phyloP scores from a whole-genome alignment of 2,329 filamentous ascomycete genomes.

The Pyrenochaeta sp. region DNA sequence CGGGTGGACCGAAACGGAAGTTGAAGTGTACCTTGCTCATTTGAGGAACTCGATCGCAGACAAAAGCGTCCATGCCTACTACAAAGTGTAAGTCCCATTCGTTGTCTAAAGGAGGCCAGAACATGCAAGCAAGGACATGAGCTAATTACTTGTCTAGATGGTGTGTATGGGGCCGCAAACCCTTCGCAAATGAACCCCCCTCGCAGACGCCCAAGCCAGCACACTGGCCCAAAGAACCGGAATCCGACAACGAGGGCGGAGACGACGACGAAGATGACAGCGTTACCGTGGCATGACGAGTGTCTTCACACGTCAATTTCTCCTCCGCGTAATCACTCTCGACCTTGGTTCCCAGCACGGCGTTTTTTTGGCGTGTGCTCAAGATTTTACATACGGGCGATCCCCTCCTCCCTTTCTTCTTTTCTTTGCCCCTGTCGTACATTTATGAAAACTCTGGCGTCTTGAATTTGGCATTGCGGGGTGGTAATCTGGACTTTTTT shows the following conservation, averaged over 20 bases:
- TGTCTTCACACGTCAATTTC: no score
- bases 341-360: no score
- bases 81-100: slow-evolving; percentile 50
- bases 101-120: no score
- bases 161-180: slow-evolving; percentile 40
- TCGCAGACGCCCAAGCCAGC: slow-evolving; percentile 25
- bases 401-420: no score
- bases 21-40: slow-evolving; percentile 56
- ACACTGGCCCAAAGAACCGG: slow-evolving; percentile 25
- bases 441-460: no score
- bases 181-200: slow-evolving; percentile 22
- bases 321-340: no score
- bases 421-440: no score
- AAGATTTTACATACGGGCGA: no score
- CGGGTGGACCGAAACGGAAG: slow-evolving; percentile 55
- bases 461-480: no score
- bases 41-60: slow-evolving; percentile 52
- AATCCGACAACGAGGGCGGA: slow-evolving; percentile 14
- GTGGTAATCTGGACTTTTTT: no score
- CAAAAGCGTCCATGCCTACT: slow-evolving; percentile 52
- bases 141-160: slow-evolving; percentile 23
- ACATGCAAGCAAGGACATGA: neutral
- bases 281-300: neutral
- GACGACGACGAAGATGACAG: slow-evolving; percentile 3
- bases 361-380: no score